Base-by-base conservation (phyloP, 331 rosid genomes). In the Acacia pycnantha region DNA sequence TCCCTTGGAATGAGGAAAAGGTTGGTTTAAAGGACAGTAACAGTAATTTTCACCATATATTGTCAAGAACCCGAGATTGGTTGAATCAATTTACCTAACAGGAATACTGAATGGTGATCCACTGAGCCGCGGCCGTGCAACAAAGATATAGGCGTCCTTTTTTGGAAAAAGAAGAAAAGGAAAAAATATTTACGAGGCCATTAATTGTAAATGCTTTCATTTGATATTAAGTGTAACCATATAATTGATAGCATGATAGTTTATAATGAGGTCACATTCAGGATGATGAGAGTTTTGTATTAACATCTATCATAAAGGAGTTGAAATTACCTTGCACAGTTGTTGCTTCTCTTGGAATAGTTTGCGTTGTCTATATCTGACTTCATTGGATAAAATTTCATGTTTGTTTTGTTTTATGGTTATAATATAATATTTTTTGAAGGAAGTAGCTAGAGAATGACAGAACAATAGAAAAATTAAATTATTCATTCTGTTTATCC, bases 161-260 rank as follows among this genome's bases (percentile, higher is more conserved):
- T 53, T 73, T 77, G 83, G 18, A 51, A 51, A 18, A 50, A 53
- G 22, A 51, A 50, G 15, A 50, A 14, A 5, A 50, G 2, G 6
- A 51, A 5, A 58, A 3, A 9, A 10, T 70, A 61, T 73, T 77
- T 77, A 76, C 5, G 46, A 76, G 66, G 70, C 65, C 82, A 44
- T 53, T 77, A 81, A 79, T 11, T 87, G 89, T 89, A 91, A 77
- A 89, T 89, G 79, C 89, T 75, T 88, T 88, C 82, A 67, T 88
- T 81, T 79, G 81, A 83, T 81, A 54, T 73, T 69, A 70, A 84
- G 70, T 84, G 79, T 81, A 51, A 43, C 80, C 71, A 37, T 37
- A 26, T 44, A 31, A 47, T 74, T 79, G 75, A 16, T 62, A 41
- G 69, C 81, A 50, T 46, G 48, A 48, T 73, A 4, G 40, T 67